These are phyloP conservation scores for Sclerotinia borealis DNA, from an alignment of 2,329 filamentous ascomycete genomes.

Conservation along the genomic window DNA sequence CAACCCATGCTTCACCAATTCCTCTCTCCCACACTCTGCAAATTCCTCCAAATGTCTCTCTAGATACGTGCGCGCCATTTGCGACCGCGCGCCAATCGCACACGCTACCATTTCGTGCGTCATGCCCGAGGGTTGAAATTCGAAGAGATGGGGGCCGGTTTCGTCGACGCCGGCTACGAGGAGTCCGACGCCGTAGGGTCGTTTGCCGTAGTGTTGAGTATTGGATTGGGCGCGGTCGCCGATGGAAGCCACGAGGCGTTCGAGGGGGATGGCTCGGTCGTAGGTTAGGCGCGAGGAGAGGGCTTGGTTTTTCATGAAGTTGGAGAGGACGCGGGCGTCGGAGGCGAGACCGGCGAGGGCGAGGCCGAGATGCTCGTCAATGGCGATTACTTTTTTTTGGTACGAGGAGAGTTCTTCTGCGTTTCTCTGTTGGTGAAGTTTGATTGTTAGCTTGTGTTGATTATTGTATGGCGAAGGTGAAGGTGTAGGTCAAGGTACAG, in stretches of 20 bases:
- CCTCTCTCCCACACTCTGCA: conserved; percentile 67
- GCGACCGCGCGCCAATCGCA: conserved; percentile 89
- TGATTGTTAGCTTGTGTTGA: neutral
- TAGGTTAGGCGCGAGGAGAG: conserved; percentile 94
- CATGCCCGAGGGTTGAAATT: conserved; percentile 94
- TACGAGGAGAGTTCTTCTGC: conserved; percentile 99
- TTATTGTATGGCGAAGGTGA: no score
- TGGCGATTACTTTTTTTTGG: conserved; percentile 97
- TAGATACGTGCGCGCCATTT: conserved; percentile 96
- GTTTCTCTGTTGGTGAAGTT: conserved; percentile 68
- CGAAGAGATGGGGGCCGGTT: conserved; percentile 89
- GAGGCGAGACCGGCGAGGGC: conserved; percentile 95
- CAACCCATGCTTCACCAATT: conserved; percentile 85
- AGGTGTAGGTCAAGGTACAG: no score
- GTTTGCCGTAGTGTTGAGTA: conserved; percentile 94
- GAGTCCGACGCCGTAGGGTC: conserved; percentile 91
- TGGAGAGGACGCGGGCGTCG: conserved; percentile 96
- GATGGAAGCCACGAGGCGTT: conserved; percentile 84
- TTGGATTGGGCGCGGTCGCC: conserved; percentile 96
- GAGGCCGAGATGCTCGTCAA: conserved; percentile 93
- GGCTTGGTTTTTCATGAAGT: conserved; percentile 99
- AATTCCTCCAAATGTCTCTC: conserved; percentile 89
- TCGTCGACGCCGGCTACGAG: conserved; percentile 92
- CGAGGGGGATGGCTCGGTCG: conserved; percentile 85
- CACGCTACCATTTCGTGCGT: conserved; percentile 97